Conservation (phyloP, 2,329 filamentous ascomycete species). For the Arthroderma sp. region DNA sequence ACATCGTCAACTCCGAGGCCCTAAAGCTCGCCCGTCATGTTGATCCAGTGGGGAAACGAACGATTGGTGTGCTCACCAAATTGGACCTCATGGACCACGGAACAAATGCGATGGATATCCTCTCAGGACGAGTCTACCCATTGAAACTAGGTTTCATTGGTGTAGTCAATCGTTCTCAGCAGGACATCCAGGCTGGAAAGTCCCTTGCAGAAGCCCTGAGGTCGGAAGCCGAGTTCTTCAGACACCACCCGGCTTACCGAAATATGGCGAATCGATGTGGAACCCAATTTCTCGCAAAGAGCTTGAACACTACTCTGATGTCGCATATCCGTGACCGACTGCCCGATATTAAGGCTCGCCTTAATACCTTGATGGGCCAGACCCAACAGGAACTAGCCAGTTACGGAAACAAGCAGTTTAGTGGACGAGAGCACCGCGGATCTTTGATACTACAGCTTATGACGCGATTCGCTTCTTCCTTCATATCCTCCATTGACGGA, state of each 20-base stretch:
- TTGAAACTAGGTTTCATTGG: conserved; percentile 96
- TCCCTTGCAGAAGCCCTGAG: conserved; percentile 84
- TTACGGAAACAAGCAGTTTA: conserved; percentile 96
- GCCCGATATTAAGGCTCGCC: conserved; percentile 92
- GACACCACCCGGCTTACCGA: conserved; percentile 88
- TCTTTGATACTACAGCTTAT: conserved; percentile 93
- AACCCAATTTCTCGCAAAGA: conserved; percentile 88
- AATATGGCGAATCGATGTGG: conserved; percentile 92
- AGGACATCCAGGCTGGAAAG: conserved; percentile 94
- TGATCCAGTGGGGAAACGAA: conserved; percentile 83
- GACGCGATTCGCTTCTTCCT: conserved; percentile 95
- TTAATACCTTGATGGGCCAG: conserved; percentile 99
- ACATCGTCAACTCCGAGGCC: conserved; percentile 95
- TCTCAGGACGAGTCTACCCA: conserved; percentile 94
- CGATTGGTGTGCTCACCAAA: conserved; percentile 94
- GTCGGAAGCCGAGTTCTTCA: conserved; percentile 89
- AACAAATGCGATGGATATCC: conserved; percentile 91
- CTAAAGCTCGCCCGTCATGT: conserved; percentile 95
- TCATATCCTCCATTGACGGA: conserved; percentile 97
- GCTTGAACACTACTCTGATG: conserved; percentile 91
- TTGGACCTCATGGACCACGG: conserved; percentile 98
- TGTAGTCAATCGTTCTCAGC: conserved; percentile 93
- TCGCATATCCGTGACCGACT: conserved; percentile 86
- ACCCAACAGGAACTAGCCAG: conserved; percentile 96
- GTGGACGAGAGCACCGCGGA: conserved; percentile 88